A percentile compares a stretch with the other conserved stretches of the same genome.
Evolutionary conservation across 192 early-diverging fungal species (phyloP).

Genomic region (Mortierella antarctica): DNA sequence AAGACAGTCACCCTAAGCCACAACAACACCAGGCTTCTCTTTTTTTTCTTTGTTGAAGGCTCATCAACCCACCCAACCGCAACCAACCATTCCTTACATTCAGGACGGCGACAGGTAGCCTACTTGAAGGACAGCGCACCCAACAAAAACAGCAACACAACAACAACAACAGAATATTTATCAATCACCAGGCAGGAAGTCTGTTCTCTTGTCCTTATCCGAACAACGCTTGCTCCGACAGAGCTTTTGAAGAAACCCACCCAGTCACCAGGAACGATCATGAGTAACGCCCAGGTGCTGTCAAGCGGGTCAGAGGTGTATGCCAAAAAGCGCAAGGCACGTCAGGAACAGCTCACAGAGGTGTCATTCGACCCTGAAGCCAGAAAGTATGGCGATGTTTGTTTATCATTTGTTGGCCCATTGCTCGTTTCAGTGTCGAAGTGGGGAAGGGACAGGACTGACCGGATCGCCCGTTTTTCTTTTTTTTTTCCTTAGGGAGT

Average conservation of each 20-base stretch:
- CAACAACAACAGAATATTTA: neutral
- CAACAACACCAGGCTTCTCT: slow-evolving; percentile 12
- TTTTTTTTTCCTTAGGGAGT: slow-evolving; percentile 57
- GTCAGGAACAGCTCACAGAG: slow-evolving; percentile 69
- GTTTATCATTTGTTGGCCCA: neutral
- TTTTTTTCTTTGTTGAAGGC: slow-evolving; percentile 6
- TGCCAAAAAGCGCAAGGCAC: slow-evolving; percentile 76
- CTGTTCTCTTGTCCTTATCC: too few relatives aligned
- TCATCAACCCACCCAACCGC: neutral
- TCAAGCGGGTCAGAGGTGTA: slow-evolving; percentile 71
- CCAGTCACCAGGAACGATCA: slow-evolving; percentile 3
- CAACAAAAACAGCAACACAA: neutral
- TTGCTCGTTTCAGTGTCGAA: neutral
- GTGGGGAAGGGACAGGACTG: neutral
- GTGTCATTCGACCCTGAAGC: slow-evolving; percentile 73
- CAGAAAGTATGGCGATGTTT: slow-evolving; percentile 59
- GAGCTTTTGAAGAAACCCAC: neutral
- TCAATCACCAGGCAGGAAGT: too few relatives aligned
- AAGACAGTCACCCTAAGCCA: slow-evolving; percentile 20
- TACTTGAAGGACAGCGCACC: neutral
- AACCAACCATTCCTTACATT: too few relatives aligned
- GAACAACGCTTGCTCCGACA: too few relatives aligned
- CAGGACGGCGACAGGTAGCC: too few relatives aligned
- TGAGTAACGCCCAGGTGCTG: slow-evolving; percentile 68
- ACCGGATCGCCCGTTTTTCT: neutral